phyloP scores from a whole-genome alignment of 2,329 filamentous ascomycete genomes.

The Ciborinia camelliae region DNA sequence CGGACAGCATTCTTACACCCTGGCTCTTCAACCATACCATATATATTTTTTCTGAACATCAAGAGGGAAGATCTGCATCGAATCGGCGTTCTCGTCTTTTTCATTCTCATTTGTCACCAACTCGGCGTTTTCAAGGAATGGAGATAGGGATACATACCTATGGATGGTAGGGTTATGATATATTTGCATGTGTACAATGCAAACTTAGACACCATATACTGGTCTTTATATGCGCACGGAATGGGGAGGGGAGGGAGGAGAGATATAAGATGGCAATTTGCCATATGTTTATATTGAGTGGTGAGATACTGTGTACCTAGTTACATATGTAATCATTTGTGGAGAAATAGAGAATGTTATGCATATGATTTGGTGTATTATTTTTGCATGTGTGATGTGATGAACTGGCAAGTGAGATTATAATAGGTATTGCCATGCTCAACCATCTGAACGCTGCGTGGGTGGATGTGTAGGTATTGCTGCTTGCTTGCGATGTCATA shows the following conservation, averaged over 20 bases:
- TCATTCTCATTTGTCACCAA: not conserved
- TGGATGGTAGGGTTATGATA: slow-evolving; percentile 11
- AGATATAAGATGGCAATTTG: not conserved
- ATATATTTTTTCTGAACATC: not conserved
- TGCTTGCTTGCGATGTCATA: not conserved
- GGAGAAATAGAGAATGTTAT: not conserved
- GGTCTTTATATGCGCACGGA: not conserved
- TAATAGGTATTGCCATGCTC: too few species aligned
- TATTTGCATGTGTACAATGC: slow-evolving; percentile 2
- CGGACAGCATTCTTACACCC: slow-evolving; percentile 6
- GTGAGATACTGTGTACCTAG: not conserved
- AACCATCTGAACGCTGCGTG: too few species aligned
- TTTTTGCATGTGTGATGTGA: not conserved
- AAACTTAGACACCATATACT: slow-evolving; percentile 10
- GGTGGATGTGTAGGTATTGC: too few species aligned
- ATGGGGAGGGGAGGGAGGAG: not conserved
- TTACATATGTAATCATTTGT: not conserved
- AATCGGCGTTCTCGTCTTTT: not conserved
- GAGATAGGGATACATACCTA: slow-evolving; percentile 13
- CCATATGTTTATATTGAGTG: not conserved
- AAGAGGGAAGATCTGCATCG: slow-evolving; percentile 9
- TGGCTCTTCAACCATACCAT: not conserved
- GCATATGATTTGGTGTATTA: too few species aligned
- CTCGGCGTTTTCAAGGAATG: slow-evolving; percentile 1
- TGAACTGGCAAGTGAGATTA: too few species aligned